Evolutionary conservation across 2,329 filamentous ascomycete genomes (phyloP).

Genomic region (Rutstroemia sp.): DNA sequence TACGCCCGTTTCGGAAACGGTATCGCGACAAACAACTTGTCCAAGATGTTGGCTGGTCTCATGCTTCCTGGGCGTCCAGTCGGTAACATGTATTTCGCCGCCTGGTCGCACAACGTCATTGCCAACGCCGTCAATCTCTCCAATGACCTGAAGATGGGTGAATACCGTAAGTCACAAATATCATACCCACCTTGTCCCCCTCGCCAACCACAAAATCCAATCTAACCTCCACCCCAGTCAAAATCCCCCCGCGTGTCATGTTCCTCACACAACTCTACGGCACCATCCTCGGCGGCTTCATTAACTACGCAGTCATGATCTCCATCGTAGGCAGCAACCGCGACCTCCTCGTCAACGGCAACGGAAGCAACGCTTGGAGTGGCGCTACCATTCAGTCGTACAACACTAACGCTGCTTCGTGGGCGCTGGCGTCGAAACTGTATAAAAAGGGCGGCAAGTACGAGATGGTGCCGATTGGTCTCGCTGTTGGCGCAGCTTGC

Average conservation of each 20-base stretch:
- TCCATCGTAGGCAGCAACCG: slow-evolving; percentile 37
- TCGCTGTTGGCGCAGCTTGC: slow-evolving; percentile 39
- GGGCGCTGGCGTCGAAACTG: slow-evolving; percentile 45
- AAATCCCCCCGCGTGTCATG: slow-evolving; percentile 39
- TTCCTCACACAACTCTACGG: slow-evolving; percentile 38
- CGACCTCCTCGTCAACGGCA: slow-evolving; percentile 33
- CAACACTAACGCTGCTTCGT: slow-evolving; percentile 37
- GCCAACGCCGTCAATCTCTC: slow-evolving; percentile 41
- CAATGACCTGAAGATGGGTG: slow-evolving; percentile 49
- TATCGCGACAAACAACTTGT: slow-evolving; percentile 51
- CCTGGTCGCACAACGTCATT: slow-evolving; percentile 52
- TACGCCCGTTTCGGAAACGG: slow-evolving; percentile 48
- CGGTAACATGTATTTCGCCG: slow-evolving; percentile 42
- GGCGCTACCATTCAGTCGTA: slow-evolving; percentile 40
- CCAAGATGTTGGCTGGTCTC: slow-evolving; percentile 43
- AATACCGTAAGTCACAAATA: slow-evolving; percentile 39
- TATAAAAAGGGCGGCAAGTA: slow-evolving; percentile 40
- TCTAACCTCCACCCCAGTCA: slow-evolving; percentile 33
- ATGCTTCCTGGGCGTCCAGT: slow-evolving; percentile 35
- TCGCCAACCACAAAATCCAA: too few relatives aligned
- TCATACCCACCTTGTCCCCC: too few relatives aligned
- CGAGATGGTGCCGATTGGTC: slow-evolving; percentile 41
- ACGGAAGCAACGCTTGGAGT: slow-evolving; percentile 40
- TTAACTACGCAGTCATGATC: slow-evolving; percentile 41
- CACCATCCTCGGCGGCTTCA: slow-evolving; percentile 35